These are phyloP conservation scores for Sarcomyxa edulis DNA, from an alignment of 768 basidiomycete species.

Conservation along the genomic window DNA sequence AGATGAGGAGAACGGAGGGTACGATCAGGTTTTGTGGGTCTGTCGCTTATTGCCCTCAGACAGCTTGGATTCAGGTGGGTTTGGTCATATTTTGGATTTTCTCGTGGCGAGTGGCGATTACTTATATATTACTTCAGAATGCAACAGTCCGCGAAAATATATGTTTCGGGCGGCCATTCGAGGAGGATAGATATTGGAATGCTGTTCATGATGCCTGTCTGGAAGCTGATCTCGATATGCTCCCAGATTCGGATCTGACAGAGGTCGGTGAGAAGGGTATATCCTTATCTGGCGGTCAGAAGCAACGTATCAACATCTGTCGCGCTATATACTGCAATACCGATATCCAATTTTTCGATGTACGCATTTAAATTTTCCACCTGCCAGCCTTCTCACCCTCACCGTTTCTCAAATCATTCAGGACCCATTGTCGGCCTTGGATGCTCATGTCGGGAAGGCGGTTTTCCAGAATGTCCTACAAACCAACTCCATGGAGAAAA, in stretches of 20 bases:
- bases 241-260: constrained; percentile 73
- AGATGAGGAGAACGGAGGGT: constrained; percentile 73
- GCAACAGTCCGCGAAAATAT: constrained; percentile 87
- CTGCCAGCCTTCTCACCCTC: background rate
- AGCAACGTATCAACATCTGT: constrained; percentile 80
- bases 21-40: constrained; percentile 68
- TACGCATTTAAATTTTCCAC: constrained; percentile 15
- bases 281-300: constrained; percentile 77
- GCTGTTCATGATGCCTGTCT: constrained; percentile 75
- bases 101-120: background rate
- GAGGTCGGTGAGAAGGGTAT: constrained; percentile 89
- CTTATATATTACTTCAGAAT: constrained; percentile 35
- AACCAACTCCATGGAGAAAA: constrained; percentile 59
- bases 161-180: constrained; percentile 80
- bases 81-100: constrained; percentile 2
- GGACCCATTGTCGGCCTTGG: constrained; percentile 87
- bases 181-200: constrained; percentile 78
- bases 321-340: constrained; percentile 83
- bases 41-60: constrained; percentile 81
- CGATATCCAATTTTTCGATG: constrained; percentile 84
- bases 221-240: constrained; percentile 73
- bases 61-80: constrained; percentile 81
- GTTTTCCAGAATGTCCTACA: constrained; percentile 83
- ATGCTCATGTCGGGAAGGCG: constrained; percentile 86
- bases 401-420: too few species aligned